Evolutionary conservation across 129 eudicot species (phyloP).

Genomic region (Saussurea involucrata): DNA sequence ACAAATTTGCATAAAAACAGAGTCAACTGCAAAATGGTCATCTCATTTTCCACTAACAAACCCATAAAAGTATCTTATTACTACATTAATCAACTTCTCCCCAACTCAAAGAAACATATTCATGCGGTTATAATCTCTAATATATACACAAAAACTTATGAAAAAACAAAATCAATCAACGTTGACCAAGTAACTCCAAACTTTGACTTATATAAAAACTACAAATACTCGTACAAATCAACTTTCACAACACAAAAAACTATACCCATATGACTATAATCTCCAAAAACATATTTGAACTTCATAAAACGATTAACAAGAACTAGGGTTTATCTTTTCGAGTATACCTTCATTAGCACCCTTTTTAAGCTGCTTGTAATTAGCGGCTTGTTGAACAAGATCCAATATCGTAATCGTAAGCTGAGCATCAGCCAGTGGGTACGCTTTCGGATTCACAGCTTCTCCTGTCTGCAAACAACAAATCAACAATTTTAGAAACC

Average conservation of each 20-base stretch:
- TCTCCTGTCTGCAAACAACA: conserved; percentile 49
- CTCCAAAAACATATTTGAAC: background rate
- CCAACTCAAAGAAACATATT: background rate
- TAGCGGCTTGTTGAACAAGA: conserved; percentile 76
- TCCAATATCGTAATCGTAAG: conserved; percentile 59
- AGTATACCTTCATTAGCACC: conserved; percentile 73
- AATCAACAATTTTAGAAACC: background rate
- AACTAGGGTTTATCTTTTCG: background rate
- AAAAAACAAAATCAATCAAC: background rate
- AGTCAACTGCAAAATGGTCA: background rate
- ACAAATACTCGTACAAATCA: background rate
- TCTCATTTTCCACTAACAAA: background rate
- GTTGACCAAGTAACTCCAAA: conserved; percentile 9
- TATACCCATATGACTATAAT: conserved; percentile 4
- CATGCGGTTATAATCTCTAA: background rate
- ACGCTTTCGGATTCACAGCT: conserved; percentile 74
- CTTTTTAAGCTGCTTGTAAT: conserved; percentile 74
- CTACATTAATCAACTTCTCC: background rate
- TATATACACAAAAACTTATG: background rate
- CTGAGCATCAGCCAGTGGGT: conserved; percentile 73
- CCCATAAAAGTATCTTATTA: background rate
- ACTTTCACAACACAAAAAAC: background rate
- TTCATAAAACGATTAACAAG: background rate
- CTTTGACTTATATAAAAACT: conserved; percentile 1
- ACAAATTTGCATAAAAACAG: background rate